Evolutionary conservation across 306 rosid genomes (phyloP).

Genomic region (Morella rubra): DNA sequence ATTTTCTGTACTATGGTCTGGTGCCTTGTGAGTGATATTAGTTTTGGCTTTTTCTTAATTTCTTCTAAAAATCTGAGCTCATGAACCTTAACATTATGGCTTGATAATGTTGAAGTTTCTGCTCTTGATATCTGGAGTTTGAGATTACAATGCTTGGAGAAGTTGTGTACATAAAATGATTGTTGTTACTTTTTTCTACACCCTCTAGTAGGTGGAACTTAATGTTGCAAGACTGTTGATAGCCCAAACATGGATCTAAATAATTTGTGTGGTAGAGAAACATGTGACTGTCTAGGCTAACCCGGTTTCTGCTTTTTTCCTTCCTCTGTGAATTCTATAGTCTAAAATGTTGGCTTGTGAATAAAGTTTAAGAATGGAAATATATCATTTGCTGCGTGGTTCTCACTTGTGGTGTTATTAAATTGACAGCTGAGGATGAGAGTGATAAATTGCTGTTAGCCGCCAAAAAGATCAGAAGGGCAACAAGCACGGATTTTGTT

Average conservation of each 20-base stretch:
- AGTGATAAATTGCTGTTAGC: slow-evolving; percentile 68
- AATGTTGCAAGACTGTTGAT: not conserved
- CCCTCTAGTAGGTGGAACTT: not conserved
- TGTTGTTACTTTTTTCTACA: not conserved
- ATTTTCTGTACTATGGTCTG: slow-evolving; percentile 61
- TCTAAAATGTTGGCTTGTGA: slow-evolving; percentile 6
- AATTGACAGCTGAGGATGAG: slow-evolving; percentile 65
- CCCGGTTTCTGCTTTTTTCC: not conserved
- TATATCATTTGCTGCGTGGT: slow-evolving; percentile 7
- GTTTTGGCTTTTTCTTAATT: not conserved
- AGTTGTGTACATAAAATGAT: not conserved
- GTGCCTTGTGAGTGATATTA: slow-evolving; percentile 65
- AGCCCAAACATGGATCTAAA: not conserved
- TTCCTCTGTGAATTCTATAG: not conserved
- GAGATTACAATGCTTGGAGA: not conserved
- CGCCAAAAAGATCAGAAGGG: slow-evolving; percentile 78
- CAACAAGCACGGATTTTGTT: slow-evolving; percentile 65
- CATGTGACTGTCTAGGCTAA: not conserved
- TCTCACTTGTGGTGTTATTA: slow-evolving; percentile 28
- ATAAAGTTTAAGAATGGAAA: slow-evolving; percentile 12
- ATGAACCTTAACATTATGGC: slow-evolving; percentile 8
- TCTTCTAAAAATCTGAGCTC: not conserved
- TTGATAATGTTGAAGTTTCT: slow-evolving; percentile 11
- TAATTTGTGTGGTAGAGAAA: not conserved
- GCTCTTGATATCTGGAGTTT: slow-evolving; percentile 9